Evolutionary conservation across 768 basidiomycete species (phyloP).

Genomic region (Pleurotus tuber-regium): DNA sequence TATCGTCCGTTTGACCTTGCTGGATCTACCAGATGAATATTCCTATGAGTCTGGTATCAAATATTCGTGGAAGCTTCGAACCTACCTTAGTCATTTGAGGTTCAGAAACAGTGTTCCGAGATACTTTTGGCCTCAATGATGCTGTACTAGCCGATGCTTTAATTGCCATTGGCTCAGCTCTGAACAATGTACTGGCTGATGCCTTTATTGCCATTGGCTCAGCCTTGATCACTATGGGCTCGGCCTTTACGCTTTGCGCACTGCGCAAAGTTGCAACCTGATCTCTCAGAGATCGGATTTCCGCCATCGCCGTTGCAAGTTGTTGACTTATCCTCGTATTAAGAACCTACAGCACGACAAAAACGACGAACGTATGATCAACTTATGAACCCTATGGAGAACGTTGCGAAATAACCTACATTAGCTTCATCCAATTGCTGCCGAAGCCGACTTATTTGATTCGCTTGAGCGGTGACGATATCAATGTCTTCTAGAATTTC

Average conservation of each 20-base stretch:
- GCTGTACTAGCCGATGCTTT: conserved; percentile 2
- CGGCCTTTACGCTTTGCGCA: not conserved
- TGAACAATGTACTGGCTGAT: too few species aligned
- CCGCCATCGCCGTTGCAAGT: conserved; percentile 2
- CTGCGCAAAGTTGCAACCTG: not conserved
- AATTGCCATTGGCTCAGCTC: not conserved
- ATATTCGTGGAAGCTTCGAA: not conserved
- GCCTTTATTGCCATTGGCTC: not conserved
- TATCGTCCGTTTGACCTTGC: not conserved
- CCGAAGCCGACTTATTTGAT: conserved; percentile 1
- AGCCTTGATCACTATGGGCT: not conserved
- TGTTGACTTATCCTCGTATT: conserved; percentile 8
- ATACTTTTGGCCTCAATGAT: conserved; percentile 2
- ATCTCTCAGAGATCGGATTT: conserved; percentile 6
- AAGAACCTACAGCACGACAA: not conserved
- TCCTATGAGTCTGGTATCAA: not conserved
- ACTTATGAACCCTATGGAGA: not conserved
- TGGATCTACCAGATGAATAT: not conserved
- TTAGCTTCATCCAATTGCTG: conserved; percentile 9
- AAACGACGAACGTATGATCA: not conserved
- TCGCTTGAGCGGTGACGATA: conserved; percentile 5
- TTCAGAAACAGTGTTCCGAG: conserved; percentile 1
- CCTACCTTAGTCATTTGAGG: not conserved
- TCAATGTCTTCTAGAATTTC: conserved; percentile 11
- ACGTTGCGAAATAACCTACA: not conserved